A percentile compares a stretch with the other conserved stretches of the same genome.
Evolutionary conservation across 331 rosid species (phyloP).

Genomic region (Malus hybrid): DNA sequence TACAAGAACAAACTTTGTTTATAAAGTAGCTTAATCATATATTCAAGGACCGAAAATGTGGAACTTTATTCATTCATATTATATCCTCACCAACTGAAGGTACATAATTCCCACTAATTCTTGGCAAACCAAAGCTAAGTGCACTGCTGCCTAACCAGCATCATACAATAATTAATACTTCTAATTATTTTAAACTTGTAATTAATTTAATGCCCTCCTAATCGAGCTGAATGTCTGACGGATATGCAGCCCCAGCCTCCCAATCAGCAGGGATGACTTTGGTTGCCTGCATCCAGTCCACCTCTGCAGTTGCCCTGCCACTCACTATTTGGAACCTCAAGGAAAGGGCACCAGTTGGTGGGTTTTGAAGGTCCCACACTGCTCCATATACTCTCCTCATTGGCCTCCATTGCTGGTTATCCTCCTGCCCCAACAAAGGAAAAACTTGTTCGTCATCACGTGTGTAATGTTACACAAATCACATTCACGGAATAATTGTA

Average conservation of each 20-base stretch:
- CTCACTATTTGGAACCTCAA: constrained; percentile 55
- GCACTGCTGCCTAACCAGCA: not conserved
- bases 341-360: constrained; percentile 40
- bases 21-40: too few species aligned
- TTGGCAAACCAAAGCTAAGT: not conserved
- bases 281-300: constrained; percentile 32
- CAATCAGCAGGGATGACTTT: constrained; percentile 51
- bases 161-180: not conserved
- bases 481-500: not conserved
- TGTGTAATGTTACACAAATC: not conserved
- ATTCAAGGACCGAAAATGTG: too few species aligned
- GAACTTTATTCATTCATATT: too few species aligned
- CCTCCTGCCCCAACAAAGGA: constrained; percentile 32
- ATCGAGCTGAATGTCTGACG: constrained; percentile 39
- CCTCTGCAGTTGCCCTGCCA: constrained; percentile 26
- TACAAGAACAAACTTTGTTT: too few species aligned
- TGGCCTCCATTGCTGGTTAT: constrained; percentile 48
- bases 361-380: constrained; percentile 51
- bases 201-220: too few species aligned
- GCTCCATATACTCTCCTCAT: constrained; percentile 61
- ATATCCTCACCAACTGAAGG: not conserved
- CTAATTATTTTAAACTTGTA: too few species aligned
- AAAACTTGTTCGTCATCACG: not conserved
- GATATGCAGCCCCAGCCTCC: constrained; percentile 54
- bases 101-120: not conserved